Base-by-base conservation (phyloP, 345 rosid genomes). In the Cochlearia excelsa region DNA sequence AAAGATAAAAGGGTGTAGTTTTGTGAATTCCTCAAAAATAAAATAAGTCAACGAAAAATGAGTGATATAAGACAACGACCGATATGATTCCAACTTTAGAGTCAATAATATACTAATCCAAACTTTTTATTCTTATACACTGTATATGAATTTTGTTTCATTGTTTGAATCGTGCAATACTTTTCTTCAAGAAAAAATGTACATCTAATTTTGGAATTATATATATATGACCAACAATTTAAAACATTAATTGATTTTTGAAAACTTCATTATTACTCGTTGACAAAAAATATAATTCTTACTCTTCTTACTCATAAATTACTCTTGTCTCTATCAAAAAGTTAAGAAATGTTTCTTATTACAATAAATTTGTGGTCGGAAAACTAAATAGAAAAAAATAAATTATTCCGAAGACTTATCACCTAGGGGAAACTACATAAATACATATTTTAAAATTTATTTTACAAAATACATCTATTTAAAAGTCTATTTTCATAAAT, bases 1-100 rank as follows among this genome's bases (percentile, higher is more conserved):
- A n/a, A n/a, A n/a, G n/a, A n/a, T n/a, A n/a, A n/a, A n/a, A n/a
- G n/a, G n/a, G n/a, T n/a, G n/a, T n/a, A n/a, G n/a, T n/a, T n/a
- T n/a, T n/a, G n/a, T n/a, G n/a, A n/a, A n/a, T n/a, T n/a, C n/a
- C n/a, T n/a, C n/a, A n/a, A n/a, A n/a, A n/a, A n/a, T n/a, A n/a
- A 16, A 16, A 0, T 16, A 16, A 50, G 62, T 69, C 38, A 54
- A 69, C 57, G 40, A 46, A 28, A 51, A 54, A 30, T 0, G 31
- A 37, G 9, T 46, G 30, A 59, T 62, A 61, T 68, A 61, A 61
- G 73, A 54, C 43, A 68, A 60, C 51, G 61, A 53, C 49, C 9
- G 33, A 27, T 37, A 23, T 27, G 61, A 30, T 26, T 40, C 37
- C 51, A 30, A 47, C 42, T 4, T 4, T 29, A 1, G 27, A 7